These are phyloP conservation scores for Talinum fruticosum DNA, from an alignment of 148 eudicot genomes.

Conservation along the genomic window DNA sequence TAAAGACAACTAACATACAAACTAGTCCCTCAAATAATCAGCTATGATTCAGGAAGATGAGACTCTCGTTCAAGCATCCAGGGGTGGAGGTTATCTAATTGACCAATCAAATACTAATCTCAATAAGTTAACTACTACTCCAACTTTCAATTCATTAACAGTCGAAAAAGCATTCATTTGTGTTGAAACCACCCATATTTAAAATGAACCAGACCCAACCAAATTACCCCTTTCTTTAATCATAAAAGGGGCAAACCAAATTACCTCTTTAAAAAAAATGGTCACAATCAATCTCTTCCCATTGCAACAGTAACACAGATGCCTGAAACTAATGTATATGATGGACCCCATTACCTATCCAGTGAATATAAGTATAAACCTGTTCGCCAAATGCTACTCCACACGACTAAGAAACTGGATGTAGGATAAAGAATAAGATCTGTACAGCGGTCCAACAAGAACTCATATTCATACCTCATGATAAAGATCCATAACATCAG, in stretches of 20 bases:
- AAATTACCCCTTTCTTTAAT: background rate
- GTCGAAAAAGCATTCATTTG: background rate
- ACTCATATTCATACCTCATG: conserved; percentile 52
- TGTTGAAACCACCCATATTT: background rate
- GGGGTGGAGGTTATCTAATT: background rate
- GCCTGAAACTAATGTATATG: background rate
- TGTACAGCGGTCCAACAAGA: conserved; percentile 6
- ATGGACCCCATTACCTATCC: background rate
- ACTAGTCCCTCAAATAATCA: background rate
- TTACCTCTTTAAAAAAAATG: no score
- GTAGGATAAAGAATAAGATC: conserved; percentile 5
- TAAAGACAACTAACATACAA: background rate
- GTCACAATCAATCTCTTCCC: background rate
- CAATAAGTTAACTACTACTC: background rate
- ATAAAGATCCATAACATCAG: conserved; percentile 64
- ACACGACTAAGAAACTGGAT: background rate
- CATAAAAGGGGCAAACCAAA: background rate
- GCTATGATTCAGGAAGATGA: background rate
- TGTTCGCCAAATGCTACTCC: background rate
- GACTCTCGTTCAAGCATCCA: background rate
- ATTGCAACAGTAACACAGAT: background rate
- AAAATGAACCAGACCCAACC: background rate
- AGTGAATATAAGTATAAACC: background rate
- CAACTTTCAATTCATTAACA: background rate
- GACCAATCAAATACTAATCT: background rate